Evolutionary conservation across 306 rosid species (phyloP).

Genomic region (Casuarina glauca): DNA sequence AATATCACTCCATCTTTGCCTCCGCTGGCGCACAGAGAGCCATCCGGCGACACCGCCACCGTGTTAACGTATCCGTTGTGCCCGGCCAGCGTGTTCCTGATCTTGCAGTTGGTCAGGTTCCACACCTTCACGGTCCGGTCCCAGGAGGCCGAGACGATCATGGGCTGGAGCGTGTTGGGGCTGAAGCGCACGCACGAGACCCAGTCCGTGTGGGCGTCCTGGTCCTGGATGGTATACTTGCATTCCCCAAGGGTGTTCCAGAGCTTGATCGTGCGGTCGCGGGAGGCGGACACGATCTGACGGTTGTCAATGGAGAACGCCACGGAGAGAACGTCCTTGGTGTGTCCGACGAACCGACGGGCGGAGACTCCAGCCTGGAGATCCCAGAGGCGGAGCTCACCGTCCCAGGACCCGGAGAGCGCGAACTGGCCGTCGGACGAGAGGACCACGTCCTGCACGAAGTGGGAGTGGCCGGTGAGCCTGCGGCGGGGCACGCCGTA

Average conservation of each 20-base stretch:
- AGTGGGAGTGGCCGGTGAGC: constrained; percentile 87
- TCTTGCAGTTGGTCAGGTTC: constrained; percentile 85
- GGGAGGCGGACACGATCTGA: constrained; percentile 97
- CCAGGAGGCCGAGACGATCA: constrained; percentile 85
- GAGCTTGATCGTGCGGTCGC: constrained; percentile 92
- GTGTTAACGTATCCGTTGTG: constrained; percentile 89
- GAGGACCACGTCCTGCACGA: constrained; percentile 89
- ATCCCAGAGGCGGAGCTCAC: constrained; percentile 99
- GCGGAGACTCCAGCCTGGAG: constrained; percentile 74
- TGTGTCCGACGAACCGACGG: constrained; percentile 90
- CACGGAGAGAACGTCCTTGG: constrained; percentile 91
- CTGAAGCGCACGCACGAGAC: constrained; percentile 87
- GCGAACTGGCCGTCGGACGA: constrained; percentile 99
- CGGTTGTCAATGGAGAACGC: constrained; percentile 97
- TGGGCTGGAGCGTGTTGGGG: constrained; percentile 69
- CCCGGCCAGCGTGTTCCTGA: constrained; percentile 67
- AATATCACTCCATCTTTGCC: constrained; percentile 90
- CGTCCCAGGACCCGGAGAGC: constrained; percentile 98
- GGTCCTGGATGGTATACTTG: constrained; percentile 83
- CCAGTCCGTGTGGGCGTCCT: constrained; percentile 84
- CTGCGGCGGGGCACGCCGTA: constrained; percentile 96
- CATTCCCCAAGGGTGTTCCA: constrained; percentile 99
- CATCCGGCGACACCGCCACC: constrained; percentile 96
- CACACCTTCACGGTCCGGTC: constrained; percentile 78
- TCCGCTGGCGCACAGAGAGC: constrained; percentile 88